phyloP scores from a whole-genome alignment of 169 alveolate species.

The Cryptosporidium andersoni region DNA sequence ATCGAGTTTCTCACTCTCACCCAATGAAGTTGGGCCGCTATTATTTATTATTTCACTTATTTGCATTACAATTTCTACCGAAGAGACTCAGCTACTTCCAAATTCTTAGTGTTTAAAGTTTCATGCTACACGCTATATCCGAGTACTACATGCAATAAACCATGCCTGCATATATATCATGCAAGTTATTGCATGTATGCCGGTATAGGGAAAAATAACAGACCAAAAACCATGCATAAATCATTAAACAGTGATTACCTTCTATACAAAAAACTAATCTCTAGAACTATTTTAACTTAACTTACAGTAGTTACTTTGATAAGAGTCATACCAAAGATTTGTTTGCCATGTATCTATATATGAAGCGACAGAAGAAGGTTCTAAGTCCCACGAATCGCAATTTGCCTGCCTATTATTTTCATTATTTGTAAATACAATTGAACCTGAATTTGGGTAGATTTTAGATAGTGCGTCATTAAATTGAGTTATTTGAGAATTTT shows the following conservation, averaged over 20 bases:
- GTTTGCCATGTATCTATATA: conserved; percentile 68
- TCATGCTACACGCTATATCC: conserved; percentile 5
- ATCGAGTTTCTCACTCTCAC: conserved; percentile 4
- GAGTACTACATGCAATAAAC: neutral
- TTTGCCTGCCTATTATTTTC: conserved; percentile 52
- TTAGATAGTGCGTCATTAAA: conserved; percentile 8
- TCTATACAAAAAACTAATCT: neutral
- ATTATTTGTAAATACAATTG: conserved; percentile 26
- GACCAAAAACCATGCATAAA: no score
- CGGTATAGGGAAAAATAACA: no score
- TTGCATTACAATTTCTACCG: no score
- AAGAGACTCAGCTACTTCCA: no score
- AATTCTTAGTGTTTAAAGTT: no score
- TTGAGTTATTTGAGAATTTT: conserved; percentile 16
- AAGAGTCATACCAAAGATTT: conserved; percentile 59
- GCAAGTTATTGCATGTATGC: no score
- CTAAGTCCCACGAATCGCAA: conserved; percentile 68
- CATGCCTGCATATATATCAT: no score
- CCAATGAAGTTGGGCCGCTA: neutral
- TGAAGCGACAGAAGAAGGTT: conserved; percentile 39
- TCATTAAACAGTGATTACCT: no score
- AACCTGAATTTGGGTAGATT: neutral
- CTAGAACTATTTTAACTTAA: neutral
- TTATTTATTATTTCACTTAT: no score
- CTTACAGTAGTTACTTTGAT: conserved; percentile 55